Evolutionary conservation across 805 yeast genomes (phyloP).

Genomic region (Ogataea pini): DNA sequence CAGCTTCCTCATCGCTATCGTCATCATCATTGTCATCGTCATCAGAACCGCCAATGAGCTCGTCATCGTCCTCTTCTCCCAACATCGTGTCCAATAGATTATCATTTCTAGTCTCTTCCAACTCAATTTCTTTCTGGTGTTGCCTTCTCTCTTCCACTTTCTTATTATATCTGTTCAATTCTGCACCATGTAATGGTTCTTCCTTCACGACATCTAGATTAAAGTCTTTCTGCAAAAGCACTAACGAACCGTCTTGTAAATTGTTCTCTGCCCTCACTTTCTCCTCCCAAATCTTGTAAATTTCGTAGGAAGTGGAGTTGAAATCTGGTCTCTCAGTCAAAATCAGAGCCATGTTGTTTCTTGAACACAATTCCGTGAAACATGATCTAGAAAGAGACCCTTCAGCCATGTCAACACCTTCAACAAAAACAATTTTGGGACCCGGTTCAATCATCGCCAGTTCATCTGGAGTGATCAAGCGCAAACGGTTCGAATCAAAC

Average conservation of each 20-base stretch:
- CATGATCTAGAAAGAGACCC: conserved; percentile 63
- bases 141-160: conserved; percentile 48
- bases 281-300: conserved; percentile 56
- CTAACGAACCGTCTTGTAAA: conserved; percentile 62
- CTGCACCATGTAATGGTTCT: conserved; percentile 51
- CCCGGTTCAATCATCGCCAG: conserved; percentile 51
- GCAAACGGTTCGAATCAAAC: conserved; percentile 63
- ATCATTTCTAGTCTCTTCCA: conserved; percentile 36
- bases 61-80: conserved; percentile 34
- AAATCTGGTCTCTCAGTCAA: conserved; percentile 65
- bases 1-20: conserved; percentile 12
- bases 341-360: conserved; percentile 67
- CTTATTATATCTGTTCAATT: conserved; percentile 49
- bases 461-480: conserved; percentile 58
- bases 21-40: conserved; percentile 19
- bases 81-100: conserved; percentile 34
- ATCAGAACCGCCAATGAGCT: conserved; percentile 19
- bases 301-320: conserved; percentile 48
- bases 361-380: conserved; percentile 56
- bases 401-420: conserved; percentile 62
- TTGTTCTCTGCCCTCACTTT: conserved; percentile 38
- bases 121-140: conserved; percentile 35
- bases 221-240: conserved; percentile 47
- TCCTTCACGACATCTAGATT: conserved; percentile 43
- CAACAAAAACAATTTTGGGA: conserved; percentile 78